These are phyloP conservation scores for Danielia reshetovae DNA, from an alignment of 805 yeast species.

Conservation along the genomic window DNA sequence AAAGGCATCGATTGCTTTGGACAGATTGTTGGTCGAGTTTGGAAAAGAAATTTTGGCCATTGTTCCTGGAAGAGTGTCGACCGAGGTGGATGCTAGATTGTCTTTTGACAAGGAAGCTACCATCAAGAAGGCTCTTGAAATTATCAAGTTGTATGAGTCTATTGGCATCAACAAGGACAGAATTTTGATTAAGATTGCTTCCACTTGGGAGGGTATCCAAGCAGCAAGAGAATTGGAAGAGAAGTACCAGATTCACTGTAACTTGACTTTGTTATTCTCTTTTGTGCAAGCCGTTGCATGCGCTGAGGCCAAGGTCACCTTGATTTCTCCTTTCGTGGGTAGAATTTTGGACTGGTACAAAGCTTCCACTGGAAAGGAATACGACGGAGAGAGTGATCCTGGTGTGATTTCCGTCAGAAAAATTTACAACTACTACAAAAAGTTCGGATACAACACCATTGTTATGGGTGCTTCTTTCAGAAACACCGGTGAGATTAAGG, in stretches of 20 bases:
- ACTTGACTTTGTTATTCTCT: slow-evolving; percentile 92
- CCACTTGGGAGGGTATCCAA: slow-evolving; percentile 99
- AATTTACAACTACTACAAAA: slow-evolving; percentile 97
- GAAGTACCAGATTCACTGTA: slow-evolving; percentile 87
- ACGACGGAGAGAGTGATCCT: slow-evolving; percentile 77
- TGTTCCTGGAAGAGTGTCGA: slow-evolving; percentile 98
- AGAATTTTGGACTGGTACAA: slow-evolving; percentile 99
- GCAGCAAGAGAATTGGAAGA: slow-evolving; percentile 95
- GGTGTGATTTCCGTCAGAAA: slow-evolving; percentile 89
- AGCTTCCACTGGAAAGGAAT: slow-evolving; percentile 85
- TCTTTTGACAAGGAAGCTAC: slow-evolving; percentile 95
- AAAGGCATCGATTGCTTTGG: slow-evolving; percentile 80
- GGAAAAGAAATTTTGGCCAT: slow-evolving; percentile 90
- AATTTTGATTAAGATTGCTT: slow-evolving; percentile 91
- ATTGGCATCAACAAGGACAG: slow-evolving; percentile 86
- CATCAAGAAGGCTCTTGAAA: slow-evolving; percentile 85
- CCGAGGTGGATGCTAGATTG: slow-evolving; percentile 98
- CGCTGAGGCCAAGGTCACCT: slow-evolving; percentile 95
- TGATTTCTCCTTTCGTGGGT: slow-evolving; percentile 98
- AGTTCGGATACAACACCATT: slow-evolving; percentile 91
- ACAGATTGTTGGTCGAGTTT: slow-evolving; percentile 90
- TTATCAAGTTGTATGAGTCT: slow-evolving; percentile 81
- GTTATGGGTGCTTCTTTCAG: slow-evolving; percentile 99
- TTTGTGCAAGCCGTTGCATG: slow-evolving; percentile 97
- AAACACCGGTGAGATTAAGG: slow-evolving; percentile 91